A percentile compares a stretch with the other conserved stretches of the same genome.
Conservation (phyloP, 2,329 filamentous ascomycete species). For the Nothopassalora personata region DNA sequence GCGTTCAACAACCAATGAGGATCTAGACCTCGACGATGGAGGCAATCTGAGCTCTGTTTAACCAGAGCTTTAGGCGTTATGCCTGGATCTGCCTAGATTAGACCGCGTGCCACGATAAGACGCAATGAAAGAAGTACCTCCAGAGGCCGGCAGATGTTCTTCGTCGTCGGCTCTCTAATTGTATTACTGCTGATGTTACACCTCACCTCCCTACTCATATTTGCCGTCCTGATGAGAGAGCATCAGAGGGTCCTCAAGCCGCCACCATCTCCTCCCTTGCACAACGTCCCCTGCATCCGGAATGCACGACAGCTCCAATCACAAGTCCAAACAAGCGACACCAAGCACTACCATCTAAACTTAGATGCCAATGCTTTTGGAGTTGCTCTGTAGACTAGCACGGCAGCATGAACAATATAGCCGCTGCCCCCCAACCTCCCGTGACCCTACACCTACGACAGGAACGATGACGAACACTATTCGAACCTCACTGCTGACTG, state of each 20-base stretch:
- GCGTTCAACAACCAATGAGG: constrained; percentile 21
- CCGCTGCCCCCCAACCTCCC: background rate
- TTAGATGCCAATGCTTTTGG: background rate
- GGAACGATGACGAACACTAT: background rate
- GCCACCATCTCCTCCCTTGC: background rate
- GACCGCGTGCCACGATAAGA: background rate
- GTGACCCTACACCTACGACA: background rate
- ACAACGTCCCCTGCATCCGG: background rate
- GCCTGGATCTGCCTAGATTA: constrained; percentile 2
- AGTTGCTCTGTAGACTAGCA: background rate
- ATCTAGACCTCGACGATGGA: constrained; percentile 1
- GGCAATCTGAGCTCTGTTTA: background rate
- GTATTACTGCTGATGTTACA: background rate
- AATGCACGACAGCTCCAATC: constrained; percentile 1
- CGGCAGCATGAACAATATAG: background rate
- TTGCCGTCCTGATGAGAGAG: background rate
- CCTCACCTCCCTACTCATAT: background rate
- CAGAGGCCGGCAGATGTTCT: background rate
- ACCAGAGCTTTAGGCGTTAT: background rate
- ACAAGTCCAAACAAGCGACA: background rate
- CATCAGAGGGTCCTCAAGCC: background rate
- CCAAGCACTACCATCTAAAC: constrained; percentile 2
- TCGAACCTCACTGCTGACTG: background rate
- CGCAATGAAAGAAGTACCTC: constrained; percentile 1
- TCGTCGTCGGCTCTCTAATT: background rate